Evolutionary conservation across 2,329 filamentous ascomycete genomes (phyloP).

Genomic region (Paraphaeosphaeria minitans): DNA sequence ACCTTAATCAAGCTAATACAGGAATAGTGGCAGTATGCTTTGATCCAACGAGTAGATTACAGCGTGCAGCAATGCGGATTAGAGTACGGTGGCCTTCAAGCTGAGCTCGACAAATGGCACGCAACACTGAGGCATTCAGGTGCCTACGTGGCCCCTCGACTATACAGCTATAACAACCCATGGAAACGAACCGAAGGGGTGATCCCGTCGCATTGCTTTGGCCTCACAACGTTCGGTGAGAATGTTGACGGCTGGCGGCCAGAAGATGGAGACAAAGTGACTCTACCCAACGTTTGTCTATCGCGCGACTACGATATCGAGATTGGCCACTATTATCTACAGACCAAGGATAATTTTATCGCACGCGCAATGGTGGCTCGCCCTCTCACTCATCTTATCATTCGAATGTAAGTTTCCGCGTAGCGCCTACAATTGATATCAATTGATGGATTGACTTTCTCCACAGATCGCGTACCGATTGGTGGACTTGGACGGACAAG

Average conservation of each 20-base stretch:
- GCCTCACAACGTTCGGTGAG: background rate
- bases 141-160: conserved; percentile 3
- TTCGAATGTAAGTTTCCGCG: background rate
- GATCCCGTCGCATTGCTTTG: conserved; percentile 1
- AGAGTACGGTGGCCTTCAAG: background rate
- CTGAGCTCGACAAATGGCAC: background rate
- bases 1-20: background rate
- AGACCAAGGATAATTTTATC: background rate
- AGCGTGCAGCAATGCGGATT: conserved; percentile 1
- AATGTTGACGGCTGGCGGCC: background rate
- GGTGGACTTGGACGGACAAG: conserved; percentile 8
- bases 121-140: conserved; percentile 1
- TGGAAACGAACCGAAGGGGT: background rate
- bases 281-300: background rate
- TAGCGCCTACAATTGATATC: too few species aligned
- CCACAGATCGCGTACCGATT: conserved; percentile 2
- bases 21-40: conserved; percentile 4
- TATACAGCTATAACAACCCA: background rate
- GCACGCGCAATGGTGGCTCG: conserved; percentile 9
- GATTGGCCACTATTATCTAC: background rate
- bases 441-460: background rate
- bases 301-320: background rate
- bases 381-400: conserved; percentile 4
- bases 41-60: conserved; percentile 4
- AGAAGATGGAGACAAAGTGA: conserved; percentile 9